Evolutionary conservation across 1,284 basidiomycete species (phyloP).

Genomic region (Lignosus rhinocerotis): DNA sequence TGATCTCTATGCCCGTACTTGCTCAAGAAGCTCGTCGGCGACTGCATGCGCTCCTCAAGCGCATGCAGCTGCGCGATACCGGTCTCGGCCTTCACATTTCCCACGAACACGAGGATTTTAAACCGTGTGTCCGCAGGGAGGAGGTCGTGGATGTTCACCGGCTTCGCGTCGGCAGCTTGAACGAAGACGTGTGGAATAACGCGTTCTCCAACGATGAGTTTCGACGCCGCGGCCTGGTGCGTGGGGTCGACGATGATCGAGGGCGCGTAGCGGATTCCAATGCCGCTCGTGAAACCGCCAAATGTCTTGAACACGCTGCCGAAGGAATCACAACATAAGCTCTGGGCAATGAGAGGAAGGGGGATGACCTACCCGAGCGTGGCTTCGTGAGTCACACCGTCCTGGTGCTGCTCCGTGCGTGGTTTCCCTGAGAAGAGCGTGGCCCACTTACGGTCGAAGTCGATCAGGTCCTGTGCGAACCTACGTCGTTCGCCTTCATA

Average conservation of each 20-base stretch:
- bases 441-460: constrained; percentile 78
- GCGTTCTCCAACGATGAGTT: constrained; percentile 60
- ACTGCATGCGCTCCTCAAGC: constrained; percentile 46
- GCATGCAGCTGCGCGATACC: constrained; percentile 42
- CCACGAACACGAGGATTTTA: constrained; percentile 71
- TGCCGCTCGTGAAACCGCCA: constrained; percentile 62
- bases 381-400: constrained; percentile 68
- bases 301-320: constrained; percentile 53
- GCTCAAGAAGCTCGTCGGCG: constrained; percentile 40
- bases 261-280: constrained; percentile 61
- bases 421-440: constrained; percentile 79
- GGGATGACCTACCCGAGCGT: constrained; percentile 53
- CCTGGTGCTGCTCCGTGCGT: constrained; percentile 50
- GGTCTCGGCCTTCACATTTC: constrained; percentile 44
- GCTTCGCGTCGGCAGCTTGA: constrained; percentile 62
- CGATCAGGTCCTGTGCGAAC: constrained; percentile 80
- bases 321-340: too few relatives aligned
- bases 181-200: constrained; percentile 60
- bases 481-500: constrained; percentile 54
- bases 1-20: constrained; percentile 28
- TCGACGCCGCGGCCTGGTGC: constrained; percentile 47
- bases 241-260: constrained; percentile 48
- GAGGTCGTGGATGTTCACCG: constrained; percentile 69
- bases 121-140: constrained; percentile 72
- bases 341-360: neutral